Conservation (phyloP, 352 stramenopile genomes). For the Globisporangium echinulatum region DNA sequence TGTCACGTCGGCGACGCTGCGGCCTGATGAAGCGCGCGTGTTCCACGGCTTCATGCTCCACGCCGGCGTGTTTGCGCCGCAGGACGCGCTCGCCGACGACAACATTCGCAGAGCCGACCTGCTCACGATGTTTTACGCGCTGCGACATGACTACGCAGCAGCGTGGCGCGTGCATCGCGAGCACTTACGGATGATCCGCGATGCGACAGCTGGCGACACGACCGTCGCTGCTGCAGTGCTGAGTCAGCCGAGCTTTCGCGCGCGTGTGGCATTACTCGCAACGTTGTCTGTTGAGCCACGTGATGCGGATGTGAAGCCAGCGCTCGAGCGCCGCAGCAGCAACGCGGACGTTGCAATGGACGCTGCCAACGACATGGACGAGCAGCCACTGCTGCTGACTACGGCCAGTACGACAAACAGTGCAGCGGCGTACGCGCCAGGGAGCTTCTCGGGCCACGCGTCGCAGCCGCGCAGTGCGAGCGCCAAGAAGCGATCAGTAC, state of each 20-base stretch:
- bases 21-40: constrained; percentile 38
- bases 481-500: too few relatives aligned
- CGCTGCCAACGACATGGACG: constrained; percentile 15
- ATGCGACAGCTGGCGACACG: constrained; percentile 49
- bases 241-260: constrained; percentile 58
- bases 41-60: constrained; percentile 79
- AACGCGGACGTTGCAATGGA: constrained; percentile 28
- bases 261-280: constrained; percentile 46
- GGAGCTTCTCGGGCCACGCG: constrained; percentile 57
- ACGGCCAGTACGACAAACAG: background rate
- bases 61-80: constrained; percentile 28
- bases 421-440: constrained; percentile 44
- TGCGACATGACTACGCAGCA: constrained; percentile 63
- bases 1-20: constrained; percentile 53
- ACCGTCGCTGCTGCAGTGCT: constrained; percentile 50
- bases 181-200: constrained; percentile 67
- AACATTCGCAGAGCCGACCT: constrained; percentile 72
- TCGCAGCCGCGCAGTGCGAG: background rate
- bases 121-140: constrained; percentile 81
- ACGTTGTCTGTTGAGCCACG: constrained; percentile 64
- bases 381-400: constrained; percentile 7
- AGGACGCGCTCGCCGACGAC: constrained; percentile 58
- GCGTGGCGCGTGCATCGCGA: constrained; percentile 75
- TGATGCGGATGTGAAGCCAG: background rate
- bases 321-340: constrained; percentile 16